Evolutionary conservation across 208 protist genomes (phyloP).

Genomic region (Trypanosoma theileri): DNA sequence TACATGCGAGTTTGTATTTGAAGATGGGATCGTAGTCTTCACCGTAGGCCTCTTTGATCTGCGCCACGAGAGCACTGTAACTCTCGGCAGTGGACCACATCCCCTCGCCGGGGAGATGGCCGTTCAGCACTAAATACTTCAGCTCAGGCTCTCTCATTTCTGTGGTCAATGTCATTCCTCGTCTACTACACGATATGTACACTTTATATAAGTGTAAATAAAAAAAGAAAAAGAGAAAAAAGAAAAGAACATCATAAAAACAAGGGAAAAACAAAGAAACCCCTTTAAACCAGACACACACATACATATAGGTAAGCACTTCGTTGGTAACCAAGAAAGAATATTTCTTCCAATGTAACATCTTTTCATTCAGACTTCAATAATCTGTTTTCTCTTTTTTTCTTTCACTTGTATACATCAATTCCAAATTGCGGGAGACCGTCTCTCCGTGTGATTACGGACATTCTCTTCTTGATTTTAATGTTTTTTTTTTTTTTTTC

Average conservation of each 20-base stretch:
- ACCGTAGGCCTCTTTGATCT: constrained; percentile 33
- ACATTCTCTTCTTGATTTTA: too few species aligned
- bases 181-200: neutral
- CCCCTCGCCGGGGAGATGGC: constrained; percentile 35
- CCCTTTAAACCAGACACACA: too few species aligned
- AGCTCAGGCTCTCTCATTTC: neutral
- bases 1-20: constrained; percentile 37
- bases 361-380: neutral
- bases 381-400: constrained; percentile 5
- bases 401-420: neutral
- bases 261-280: neutral
- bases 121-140: constrained; percentile 34
- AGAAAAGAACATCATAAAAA: neutral
- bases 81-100: constrained; percentile 31
- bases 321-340: neutral
- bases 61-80: constrained; percentile 29
- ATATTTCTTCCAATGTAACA: neutral
- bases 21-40: constrained; percentile 41
- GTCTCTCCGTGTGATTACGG: too few species aligned
- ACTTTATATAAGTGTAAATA: neutral
- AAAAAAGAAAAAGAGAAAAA: constrained; percentile 19
- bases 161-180: neutral
- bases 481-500: too few species aligned
- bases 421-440: too few species aligned
- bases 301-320: neutral